Conservation (phyloP, 805 yeast genomes). For the Kuraishia borneana region DNA sequence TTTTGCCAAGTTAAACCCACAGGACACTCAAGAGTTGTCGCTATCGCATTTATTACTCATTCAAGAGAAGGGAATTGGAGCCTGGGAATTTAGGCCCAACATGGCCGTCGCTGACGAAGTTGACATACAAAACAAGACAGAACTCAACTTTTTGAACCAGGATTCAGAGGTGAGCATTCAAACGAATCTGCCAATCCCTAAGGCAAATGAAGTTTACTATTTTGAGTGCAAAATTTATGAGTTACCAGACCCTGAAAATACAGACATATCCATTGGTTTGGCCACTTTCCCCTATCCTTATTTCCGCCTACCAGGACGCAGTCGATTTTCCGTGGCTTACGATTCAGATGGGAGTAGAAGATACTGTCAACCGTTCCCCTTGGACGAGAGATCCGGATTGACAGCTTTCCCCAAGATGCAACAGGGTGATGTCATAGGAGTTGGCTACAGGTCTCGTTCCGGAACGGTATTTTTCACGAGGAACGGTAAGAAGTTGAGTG, state of each 20-base stretch:
- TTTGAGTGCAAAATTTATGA: slow-evolving; percentile 82
- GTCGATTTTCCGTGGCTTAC: slow-evolving; percentile 74
- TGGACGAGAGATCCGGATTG: slow-evolving; percentile 27
- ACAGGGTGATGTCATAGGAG: slow-evolving; percentile 88
- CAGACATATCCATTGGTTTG: slow-evolving; percentile 64
- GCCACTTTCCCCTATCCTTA: slow-evolving; percentile 86
- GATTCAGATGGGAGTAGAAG: slow-evolving; percentile 79
- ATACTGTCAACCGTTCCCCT: slow-evolving; percentile 61
- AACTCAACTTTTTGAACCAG: slow-evolving; percentile 42
- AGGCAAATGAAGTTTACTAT: slow-evolving; percentile 74
- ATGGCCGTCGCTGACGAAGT: slow-evolving; percentile 43
- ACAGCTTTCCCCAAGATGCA: slow-evolving; percentile 46
- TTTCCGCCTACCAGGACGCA: slow-evolving; percentile 89
- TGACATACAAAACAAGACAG: slow-evolving; percentile 53
- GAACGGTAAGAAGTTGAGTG: slow-evolving; percentile 82
- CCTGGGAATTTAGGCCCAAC: slow-evolving; percentile 76
- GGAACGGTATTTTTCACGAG: slow-evolving; percentile 90
- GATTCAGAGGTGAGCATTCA: slow-evolving; percentile 42
- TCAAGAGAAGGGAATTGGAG: slow-evolving; percentile 80
- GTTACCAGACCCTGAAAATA: slow-evolving; percentile 41
- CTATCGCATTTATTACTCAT: slow-evolving; percentile 54
- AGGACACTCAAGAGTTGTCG: slow-evolving; percentile 17
- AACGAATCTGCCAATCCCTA: slow-evolving; percentile 80
- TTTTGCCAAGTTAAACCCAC: slow-evolving; percentile 28
- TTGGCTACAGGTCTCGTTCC: slow-evolving; percentile 73